A percentile compares a stretch with the other conserved stretches of the same genome.
These are phyloP conservation scores for Panaeolus papilionaceus DNA, from an alignment of 768 basidiomycete species.

Conservation along the genomic window DNA sequence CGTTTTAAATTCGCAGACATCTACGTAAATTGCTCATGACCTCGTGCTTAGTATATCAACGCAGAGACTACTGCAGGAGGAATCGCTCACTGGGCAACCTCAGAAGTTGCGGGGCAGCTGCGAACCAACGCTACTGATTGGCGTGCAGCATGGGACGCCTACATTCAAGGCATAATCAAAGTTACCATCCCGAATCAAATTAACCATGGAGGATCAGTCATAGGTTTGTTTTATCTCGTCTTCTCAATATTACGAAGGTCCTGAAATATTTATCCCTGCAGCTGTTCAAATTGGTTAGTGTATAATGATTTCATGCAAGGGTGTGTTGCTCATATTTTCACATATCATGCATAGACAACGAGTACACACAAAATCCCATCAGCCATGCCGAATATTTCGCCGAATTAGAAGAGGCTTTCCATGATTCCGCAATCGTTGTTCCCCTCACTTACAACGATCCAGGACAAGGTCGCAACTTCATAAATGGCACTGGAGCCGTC, in stretches of 20 bases:
- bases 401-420: slow-evolving; percentile 60
- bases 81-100: slow-evolving; percentile 72
- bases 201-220: slow-evolving; percentile 78
- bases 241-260: neutral
- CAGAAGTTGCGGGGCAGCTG: slow-evolving; percentile 65
- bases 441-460: slow-evolving; percentile 78
- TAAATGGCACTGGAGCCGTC: slow-evolving; percentile 74
- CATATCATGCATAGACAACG: slow-evolving; percentile 60
- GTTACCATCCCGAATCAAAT: slow-evolving; percentile 72
- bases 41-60: slow-evolving; percentile 63
- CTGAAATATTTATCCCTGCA: neutral
- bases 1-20: slow-evolving; percentile 21
- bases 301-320: neutral
- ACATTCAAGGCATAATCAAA: slow-evolving; percentile 69
- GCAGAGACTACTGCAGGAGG: slow-evolving; percentile 85
- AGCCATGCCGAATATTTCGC: slow-evolving; percentile 60
- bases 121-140: slow-evolving; percentile 79
- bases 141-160: slow-evolving; percentile 72
- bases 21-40: neutral
- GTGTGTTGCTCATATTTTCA: neutral
- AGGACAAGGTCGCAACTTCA: slow-evolving; percentile 56
- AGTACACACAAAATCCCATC: slow-evolving; percentile 62
- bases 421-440: slow-evolving; percentile 58
- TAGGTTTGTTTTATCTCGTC: slow-evolving; percentile 49
- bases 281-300: slow-evolving; percentile 38